Conservation (phyloP, 2,329 filamentous ascomycete genomes). For the Fusarium duplospermum region DNA sequence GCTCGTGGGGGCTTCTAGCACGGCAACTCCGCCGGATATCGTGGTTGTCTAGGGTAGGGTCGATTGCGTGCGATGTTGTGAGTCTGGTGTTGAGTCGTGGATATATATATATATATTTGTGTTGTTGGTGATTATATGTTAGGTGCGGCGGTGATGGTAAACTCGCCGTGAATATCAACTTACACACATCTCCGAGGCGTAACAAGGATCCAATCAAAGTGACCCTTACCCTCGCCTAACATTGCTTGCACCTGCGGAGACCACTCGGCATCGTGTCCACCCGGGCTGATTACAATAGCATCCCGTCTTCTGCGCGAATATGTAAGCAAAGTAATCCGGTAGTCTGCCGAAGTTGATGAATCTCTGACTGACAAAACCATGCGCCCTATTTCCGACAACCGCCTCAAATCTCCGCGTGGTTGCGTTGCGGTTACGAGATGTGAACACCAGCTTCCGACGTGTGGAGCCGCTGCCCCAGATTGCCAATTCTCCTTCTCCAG, state of each 20-base stretch:
- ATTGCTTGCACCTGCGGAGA: not conserved
- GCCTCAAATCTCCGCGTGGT: not conserved
- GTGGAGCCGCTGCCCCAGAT: not conserved
- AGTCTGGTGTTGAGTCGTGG: not conserved
- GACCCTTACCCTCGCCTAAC: not conserved
- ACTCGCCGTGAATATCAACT: not conserved
- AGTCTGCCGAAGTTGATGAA: not conserved
- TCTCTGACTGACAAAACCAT: not conserved
- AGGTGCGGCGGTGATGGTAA: not conserved
- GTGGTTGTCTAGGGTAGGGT: conserved; percentile 11
- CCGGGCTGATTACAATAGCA: conserved; percentile 3
- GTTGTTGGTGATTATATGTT: not conserved
- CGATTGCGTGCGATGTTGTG: not conserved
- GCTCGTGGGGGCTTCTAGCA: conserved; percentile 11
- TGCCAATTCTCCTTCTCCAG: not conserved
- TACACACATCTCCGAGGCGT: not conserved
- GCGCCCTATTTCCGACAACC: not conserved
- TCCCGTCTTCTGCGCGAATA: not conserved
- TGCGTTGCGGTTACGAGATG: not conserved
- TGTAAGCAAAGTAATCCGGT: not conserved
- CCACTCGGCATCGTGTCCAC: not conserved
- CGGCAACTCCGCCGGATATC: conserved; percentile 3
- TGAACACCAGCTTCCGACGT: not conserved
- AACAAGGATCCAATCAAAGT: not conserved
- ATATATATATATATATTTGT: not conserved